phyloP scores from a whole-genome alignment of 176 grass and related monocot species.

The Hsuehochloa calcarea region DNA sequence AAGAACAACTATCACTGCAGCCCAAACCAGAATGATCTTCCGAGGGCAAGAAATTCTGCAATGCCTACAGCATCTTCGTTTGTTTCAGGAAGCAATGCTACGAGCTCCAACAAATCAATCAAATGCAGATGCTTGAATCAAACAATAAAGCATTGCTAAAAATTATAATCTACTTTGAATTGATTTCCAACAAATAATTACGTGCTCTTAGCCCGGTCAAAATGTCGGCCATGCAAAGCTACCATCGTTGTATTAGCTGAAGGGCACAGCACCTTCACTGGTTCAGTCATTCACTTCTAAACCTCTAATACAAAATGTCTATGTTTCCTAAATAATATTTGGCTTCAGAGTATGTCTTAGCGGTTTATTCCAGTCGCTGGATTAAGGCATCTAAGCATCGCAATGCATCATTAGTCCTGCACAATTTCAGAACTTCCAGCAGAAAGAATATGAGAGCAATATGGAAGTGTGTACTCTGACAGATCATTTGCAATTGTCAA shows the following conservation, averaged over 20 bases:
- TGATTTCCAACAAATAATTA: constrained; percentile 21
- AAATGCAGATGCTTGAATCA: constrained; percentile 7
- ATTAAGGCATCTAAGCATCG: constrained; percentile 32
- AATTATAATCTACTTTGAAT: constrained; percentile 20
- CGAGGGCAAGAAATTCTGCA: background rate
- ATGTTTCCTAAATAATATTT: constrained; percentile 41
- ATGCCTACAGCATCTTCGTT: background rate
- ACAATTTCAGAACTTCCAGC: constrained; percentile 47
- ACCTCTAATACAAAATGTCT: constrained; percentile 47
- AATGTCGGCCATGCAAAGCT: constrained; percentile 33
- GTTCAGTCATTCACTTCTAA: constrained; percentile 24
- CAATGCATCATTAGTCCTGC: constrained; percentile 44
- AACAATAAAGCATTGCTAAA: background rate
- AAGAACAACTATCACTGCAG: background rate
- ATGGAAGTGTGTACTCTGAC: constrained; percentile 13
- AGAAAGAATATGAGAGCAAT: constrained; percentile 42
- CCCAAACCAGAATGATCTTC: background rate
- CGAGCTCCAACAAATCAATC: background rate
- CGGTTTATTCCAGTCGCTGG: constrained; percentile 34
- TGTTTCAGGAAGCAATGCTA: background rate
- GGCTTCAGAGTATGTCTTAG: constrained; percentile 28
- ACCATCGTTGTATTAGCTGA: background rate
- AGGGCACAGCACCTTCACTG: background rate
- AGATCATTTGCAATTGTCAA: constrained; percentile 42
- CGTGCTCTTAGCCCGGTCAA: constrained; percentile 34